Evolutionary conservation across 2,329 filamentous ascomycete species (phyloP), one percentile per base, ranked within the genome.

Genomic region (Diaporthe capsici): DNA sequence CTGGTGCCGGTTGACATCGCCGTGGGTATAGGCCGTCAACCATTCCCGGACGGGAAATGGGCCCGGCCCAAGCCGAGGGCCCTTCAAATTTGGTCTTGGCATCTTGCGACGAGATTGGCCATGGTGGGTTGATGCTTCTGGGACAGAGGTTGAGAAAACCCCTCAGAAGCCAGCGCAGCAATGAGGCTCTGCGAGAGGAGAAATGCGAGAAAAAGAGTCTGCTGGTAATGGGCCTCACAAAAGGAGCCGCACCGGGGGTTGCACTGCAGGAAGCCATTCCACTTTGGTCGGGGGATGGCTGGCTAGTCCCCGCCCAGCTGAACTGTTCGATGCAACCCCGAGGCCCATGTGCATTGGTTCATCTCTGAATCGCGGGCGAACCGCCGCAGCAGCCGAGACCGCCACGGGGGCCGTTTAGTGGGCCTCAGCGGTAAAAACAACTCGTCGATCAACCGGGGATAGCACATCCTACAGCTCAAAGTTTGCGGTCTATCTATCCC

Each of bases 251-350:
- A n/a, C 53, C 57, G 75, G 68, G 67, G 61, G 70, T 76, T 12
- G 68, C 47, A 72, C 61, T 76, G 75, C 75, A 76, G 65, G 60
- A 58, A 70, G 73, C 75, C 67, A 75, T 73, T 53, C 75, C 75
- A n/a, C 60, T 63, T 76, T 68, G 53, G 71, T 73, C 61, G 28
- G 44, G 25, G 37, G 44, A 72, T 72, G 71, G 71, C 28, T 72
- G 71, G 71, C 49, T 42, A 61, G 57, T 63, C 44, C 44, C 57
- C n/a, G 37, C 25, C 47, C 44, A 72, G 44, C 44, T 63, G 71
- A 63, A 49, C 34, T 37, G 55, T 49, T 72, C 44, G 71, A 71
- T 71, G 49, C 67, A 71, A 57, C 67, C 51, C 31, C 47, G 22
- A 44, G 42, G 20, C 51, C 67, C 15, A 31, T 39, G 37, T 31